phyloP scores from a whole-genome alignment of 495 filamentous ascomycete species.

The Lepraria neglecta region DNA sequence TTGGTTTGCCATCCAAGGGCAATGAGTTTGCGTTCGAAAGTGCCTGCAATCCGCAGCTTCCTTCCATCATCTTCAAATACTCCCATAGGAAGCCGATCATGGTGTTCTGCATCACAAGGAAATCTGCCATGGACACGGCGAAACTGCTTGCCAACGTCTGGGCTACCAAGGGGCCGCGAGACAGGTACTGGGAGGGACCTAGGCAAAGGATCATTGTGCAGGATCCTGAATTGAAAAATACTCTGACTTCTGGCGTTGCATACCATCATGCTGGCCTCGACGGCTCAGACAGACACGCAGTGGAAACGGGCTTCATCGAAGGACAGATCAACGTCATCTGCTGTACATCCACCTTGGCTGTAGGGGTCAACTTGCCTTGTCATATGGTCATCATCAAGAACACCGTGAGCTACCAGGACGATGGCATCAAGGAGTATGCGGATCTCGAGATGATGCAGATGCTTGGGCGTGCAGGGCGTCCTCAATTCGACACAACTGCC shows the following conservation, averaged over 20 bases:
- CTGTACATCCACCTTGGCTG: slow-evolving; percentile 88
- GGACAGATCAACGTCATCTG: slow-evolving; percentile 84
- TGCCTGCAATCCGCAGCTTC: slow-evolving; percentile 67
- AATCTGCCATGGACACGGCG: slow-evolving; percentile 70
- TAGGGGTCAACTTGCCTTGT: slow-evolving; percentile 90
- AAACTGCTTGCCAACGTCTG: slow-evolving; percentile 64
- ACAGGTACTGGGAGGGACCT: slow-evolving; percentile 65
- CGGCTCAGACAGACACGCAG: slow-evolving; percentile 55
- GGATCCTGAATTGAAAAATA: slow-evolving; percentile 58
- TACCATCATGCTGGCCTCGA: slow-evolving; percentile 93
- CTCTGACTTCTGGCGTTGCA: slow-evolving; percentile 66
- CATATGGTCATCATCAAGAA: slow-evolving; percentile 92
- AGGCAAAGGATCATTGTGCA: slow-evolving; percentile 47
- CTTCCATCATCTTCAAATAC: slow-evolving; percentile 68
- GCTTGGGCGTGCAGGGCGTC: slow-evolving; percentile 87
- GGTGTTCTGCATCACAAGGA: slow-evolving; percentile 85
- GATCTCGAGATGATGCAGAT: slow-evolving; percentile 98
- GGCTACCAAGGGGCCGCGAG: slow-evolving; percentile 46
- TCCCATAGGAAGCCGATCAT: slow-evolving; percentile 79
- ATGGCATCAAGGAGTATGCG: slow-evolving; percentile 66
- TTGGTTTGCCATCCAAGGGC: slow-evolving; percentile 57
- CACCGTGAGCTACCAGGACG: slow-evolving; percentile 65
- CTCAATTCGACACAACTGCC: slow-evolving; percentile 84
- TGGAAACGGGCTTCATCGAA: slow-evolving; percentile 68
- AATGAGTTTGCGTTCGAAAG: slow-evolving; percentile 92